Evolutionary conservation across 2,329 filamentous ascomycete genomes (phyloP).

Genomic region (Ceratocystis cubensis): DNA sequence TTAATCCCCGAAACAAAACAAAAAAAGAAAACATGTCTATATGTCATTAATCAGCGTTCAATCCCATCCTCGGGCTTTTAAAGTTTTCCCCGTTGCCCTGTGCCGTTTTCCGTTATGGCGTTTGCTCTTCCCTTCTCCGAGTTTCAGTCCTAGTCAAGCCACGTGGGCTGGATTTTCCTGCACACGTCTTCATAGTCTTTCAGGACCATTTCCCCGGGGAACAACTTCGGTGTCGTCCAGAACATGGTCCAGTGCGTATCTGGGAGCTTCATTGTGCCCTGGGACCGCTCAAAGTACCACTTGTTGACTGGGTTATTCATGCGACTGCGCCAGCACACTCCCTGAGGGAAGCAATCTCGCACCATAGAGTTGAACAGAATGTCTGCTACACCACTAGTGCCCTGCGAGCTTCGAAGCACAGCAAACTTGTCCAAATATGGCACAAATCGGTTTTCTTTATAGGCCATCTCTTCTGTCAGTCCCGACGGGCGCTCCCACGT

Average conservation of each 20-base stretch:
- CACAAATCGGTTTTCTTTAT: constrained; percentile 52
- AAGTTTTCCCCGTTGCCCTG: not conserved
- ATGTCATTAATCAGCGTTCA: not conserved
- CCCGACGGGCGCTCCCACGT: constrained; percentile 78
- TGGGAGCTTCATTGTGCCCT: constrained; percentile 68
- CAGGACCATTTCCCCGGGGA: constrained; percentile 43
- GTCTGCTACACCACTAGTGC: constrained; percentile 83
- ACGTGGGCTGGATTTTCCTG: constrained; percentile 48
- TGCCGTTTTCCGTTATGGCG: not conserved
- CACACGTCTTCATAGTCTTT: constrained; percentile 66
- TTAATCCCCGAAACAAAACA: not conserved
- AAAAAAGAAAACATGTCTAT: not conserved
- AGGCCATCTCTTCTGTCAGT: constrained; percentile 41
- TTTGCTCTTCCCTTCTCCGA: not conserved
- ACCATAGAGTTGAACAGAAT: constrained; percentile 96
- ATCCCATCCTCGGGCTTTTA: not conserved
- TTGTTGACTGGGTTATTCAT: constrained; percentile 94
- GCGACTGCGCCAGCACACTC: constrained; percentile 84
- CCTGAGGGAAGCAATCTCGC: constrained; percentile 69
- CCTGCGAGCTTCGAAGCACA: constrained; percentile 76
- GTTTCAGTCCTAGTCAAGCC: constrained; percentile 36
- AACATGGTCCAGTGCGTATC: constrained; percentile 96
- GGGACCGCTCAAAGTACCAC: constrained; percentile 92
- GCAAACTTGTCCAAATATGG: constrained; percentile 98
- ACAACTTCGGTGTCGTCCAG: constrained; percentile 68